Percentiles rank a stretch among this genome's conserved stretches.
phyloP scores from a whole-genome alignment of 2,329 filamentous ascomycete genomes.

The Aureobasidium namibiae region DNA sequence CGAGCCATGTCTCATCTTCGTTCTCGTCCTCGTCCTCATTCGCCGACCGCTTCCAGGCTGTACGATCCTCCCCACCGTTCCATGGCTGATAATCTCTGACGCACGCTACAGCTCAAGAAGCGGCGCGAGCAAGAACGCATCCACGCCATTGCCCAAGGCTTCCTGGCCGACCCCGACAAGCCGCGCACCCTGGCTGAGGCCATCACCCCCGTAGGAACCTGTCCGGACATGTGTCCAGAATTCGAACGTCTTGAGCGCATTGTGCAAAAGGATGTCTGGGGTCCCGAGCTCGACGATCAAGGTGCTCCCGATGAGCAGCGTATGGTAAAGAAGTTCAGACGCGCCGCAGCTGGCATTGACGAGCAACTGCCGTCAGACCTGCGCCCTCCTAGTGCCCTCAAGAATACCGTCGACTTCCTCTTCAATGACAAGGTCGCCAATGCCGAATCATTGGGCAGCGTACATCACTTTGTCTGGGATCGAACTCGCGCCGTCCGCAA shows the following conservation, averaged over 20 bases:
- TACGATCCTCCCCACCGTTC: background rate
- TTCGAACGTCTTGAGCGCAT: conserved; percentile 55
- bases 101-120: conserved; percentile 34
- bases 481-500: conserved; percentile 56
- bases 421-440: conserved; percentile 43
- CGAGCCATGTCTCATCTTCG: conserved; percentile 1
- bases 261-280: conserved; percentile 53
- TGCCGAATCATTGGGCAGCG: conserved; percentile 39
- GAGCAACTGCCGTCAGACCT: conserved; percentile 57
- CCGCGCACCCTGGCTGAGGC: conserved; percentile 52
- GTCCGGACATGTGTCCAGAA: conserved; percentile 57
- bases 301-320: conserved; percentile 37
- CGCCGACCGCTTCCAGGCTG: conserved; percentile 10
- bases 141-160: conserved; percentile 44
- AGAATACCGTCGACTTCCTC: conserved; percentile 37
- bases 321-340: conserved; percentile 58
- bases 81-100: conserved; percentile 5
- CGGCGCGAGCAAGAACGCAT: conserved; percentile 42
- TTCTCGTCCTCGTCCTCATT: conserved; percentile 1
- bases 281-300: conserved; percentile 40
- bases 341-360: conserved; percentile 55
- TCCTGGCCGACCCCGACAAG: conserved; percentile 52
- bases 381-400: conserved; percentile 44
- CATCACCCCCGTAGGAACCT: conserved; percentile 54
- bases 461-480: conserved; percentile 59